Evolutionary conservation across 805 yeast genomes (phyloP).

Genomic region (Starmerella scarabaei): DNA sequence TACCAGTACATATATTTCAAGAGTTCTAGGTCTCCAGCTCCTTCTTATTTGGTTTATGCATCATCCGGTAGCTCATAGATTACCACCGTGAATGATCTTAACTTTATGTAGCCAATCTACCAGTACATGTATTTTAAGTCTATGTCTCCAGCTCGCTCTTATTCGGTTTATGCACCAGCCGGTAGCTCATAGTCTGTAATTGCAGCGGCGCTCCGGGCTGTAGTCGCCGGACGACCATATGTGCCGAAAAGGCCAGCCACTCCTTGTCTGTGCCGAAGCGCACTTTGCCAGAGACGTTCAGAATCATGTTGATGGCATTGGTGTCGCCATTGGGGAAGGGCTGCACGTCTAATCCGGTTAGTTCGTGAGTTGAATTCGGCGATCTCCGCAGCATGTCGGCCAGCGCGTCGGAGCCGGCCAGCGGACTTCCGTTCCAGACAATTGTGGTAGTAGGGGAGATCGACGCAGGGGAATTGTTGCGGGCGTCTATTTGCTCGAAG

Average conservation of each 20-base stretch:
- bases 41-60: conserved; percentile 25
- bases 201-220: conserved; percentile 14
- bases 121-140: background rate
- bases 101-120: too few species aligned
- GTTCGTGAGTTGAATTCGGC: conserved; percentile 29
- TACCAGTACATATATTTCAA: too few species aligned
- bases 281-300: conserved; percentile 28
- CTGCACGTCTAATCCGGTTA: conserved; percentile 29
- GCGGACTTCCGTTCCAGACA: conserved; percentile 33
- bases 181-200: conserved; percentile 25
- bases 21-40: conserved; percentile 15
- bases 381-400: conserved; percentile 25
- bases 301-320: conserved; percentile 21
- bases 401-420: conserved; percentile 30
- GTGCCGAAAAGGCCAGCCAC: conserved; percentile 27
- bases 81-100: too few species aligned
- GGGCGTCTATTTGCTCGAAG: conserved; percentile 27
- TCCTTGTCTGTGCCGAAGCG: conserved; percentile 25
- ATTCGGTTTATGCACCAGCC: conserved; percentile 27
- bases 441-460: conserved; percentile 27
- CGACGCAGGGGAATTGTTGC: conserved; percentile 18
- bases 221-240: conserved; percentile 22
- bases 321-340: conserved; percentile 26
- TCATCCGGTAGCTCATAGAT: conserved; percentile 28
- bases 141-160: conserved; percentile 20